phyloP scores from a whole-genome alignment of 148 eudicot species.

The Selenicereus undatus region DNA sequence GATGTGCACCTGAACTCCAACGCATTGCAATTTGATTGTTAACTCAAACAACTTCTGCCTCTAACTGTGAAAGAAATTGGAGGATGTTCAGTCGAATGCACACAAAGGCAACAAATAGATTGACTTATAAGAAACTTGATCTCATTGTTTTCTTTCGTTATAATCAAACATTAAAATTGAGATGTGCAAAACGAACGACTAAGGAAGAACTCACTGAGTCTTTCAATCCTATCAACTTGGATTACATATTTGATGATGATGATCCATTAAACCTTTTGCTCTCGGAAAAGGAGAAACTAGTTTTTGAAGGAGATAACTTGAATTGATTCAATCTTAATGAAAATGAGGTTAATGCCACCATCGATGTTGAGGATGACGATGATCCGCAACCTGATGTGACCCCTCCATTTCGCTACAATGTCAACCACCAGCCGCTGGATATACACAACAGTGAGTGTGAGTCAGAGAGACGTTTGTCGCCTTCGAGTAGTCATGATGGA shows the following conservation, averaged over 20 bases:
- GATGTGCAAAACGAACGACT: background rate
- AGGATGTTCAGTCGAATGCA: conserved; percentile 22
- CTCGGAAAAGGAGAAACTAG: no score
- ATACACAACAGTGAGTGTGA: no score
- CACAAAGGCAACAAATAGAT: background rate
- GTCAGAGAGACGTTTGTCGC: no score
- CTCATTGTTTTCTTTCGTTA: conserved; percentile 3
- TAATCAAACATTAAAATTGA: conserved; percentile 11
- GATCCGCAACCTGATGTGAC: background rate
- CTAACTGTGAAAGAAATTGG: conserved; percentile 22
- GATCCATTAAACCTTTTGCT: background rate
- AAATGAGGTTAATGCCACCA: no score
- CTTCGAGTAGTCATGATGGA: no score
- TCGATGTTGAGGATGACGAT: background rate
- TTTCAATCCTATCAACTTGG: conserved; percentile 8
- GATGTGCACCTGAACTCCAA: background rate
- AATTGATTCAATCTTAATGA: no score
- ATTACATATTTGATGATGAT: background rate
- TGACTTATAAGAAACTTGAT: conserved; percentile 6
- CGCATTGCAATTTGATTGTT: background rate
- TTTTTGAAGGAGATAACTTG: no score
- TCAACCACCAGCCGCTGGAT: background rate
- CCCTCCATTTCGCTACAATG: background rate
- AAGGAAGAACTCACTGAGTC: background rate
- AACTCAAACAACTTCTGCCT: background rate